Conservation (phyloP, 768 basidiomycete genomes). For the Serendipita indica region DNA sequence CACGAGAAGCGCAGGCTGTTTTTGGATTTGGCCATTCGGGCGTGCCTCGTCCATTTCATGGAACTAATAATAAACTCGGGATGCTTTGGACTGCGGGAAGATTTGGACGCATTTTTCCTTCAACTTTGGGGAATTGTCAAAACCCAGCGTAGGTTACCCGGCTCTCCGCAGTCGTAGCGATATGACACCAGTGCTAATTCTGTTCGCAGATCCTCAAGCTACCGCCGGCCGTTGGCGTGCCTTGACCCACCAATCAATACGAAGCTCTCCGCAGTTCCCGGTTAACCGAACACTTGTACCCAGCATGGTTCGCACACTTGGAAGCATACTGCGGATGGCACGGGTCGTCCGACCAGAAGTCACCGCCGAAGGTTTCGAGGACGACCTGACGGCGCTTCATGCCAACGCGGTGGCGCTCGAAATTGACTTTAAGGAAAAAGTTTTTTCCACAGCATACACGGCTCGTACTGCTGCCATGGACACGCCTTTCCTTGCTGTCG, state of each 20-base stretch:
- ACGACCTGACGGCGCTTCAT: slow-evolving; percentile 5
- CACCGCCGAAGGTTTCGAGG: not conserved
- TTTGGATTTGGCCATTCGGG: not conserved
- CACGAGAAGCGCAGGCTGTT: not conserved
- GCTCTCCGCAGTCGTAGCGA: not conserved
- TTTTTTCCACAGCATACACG: not conserved
- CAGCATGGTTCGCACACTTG: not conserved
- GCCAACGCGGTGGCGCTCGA: not conserved
- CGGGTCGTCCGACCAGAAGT: not conserved
- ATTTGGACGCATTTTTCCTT: not conserved
- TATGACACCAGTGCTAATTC: too few species aligned
- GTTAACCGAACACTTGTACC: not conserved
- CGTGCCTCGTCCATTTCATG: not conserved
- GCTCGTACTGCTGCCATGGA: not conserved
- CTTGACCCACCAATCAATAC: not conserved
- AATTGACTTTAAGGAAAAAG: not conserved
- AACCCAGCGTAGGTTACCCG: not conserved
- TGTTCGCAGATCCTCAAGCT: not conserved
- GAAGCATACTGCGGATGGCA: not conserved
- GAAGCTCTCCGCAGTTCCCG: slow-evolving; percentile 4
- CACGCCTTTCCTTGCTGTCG: not conserved
- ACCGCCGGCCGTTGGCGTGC: slow-evolving; percentile 4
- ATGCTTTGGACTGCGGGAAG: slow-evolving; percentile 8
- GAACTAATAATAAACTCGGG: not conserved
- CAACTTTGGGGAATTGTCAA: not conserved